phyloP scores from a whole-genome alignment of 768 basidiomycete species.

The Inosperma sp. region DNA sequence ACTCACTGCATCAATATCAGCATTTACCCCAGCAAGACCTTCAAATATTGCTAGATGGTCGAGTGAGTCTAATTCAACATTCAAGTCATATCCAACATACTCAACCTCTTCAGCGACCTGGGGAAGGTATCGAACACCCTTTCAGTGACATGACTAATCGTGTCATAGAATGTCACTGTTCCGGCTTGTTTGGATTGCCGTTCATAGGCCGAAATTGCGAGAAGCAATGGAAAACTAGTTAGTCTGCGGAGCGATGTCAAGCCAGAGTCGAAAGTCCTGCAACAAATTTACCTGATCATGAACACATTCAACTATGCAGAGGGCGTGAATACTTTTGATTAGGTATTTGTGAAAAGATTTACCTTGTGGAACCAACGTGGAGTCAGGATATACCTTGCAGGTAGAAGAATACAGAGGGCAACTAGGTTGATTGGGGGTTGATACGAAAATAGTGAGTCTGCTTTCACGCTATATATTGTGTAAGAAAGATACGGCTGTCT shows the following conservation, averaged over 20 bases:
- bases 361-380: conserved; percentile 99
- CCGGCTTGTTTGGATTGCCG: conserved; percentile 70
- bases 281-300: conserved; percentile 59
- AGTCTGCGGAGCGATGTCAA: conserved; percentile 36
- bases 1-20: conserved; percentile 71
- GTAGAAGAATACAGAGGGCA: conserved; percentile 83
- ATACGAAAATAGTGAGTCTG: conserved; percentile 90
- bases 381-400: conserved; percentile 76
- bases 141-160: conserved; percentile 62
- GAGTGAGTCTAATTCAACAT: not conserved
- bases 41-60: conserved; percentile 64
- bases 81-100: conserved; percentile 41
- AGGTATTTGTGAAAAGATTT: conserved; percentile 13
- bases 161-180: conserved; percentile 67
- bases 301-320: conserved; percentile 71
- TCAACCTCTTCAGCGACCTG: conserved; percentile 63
- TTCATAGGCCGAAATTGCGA: conserved; percentile 81
- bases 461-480: conserved; percentile 54
- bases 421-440: conserved; percentile 90
- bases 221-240: conserved; percentile 81
- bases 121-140: conserved; percentile 71
- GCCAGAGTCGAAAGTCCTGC: not conserved
- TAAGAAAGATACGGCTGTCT: not conserved
- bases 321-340: conserved; percentile 12
- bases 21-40: conserved; percentile 63